Evolutionary conservation across 257 asterid genomes (phyloP), one percentile per base, ranked within the genome.

Genomic region (Solanum appendiculatum): DNA sequence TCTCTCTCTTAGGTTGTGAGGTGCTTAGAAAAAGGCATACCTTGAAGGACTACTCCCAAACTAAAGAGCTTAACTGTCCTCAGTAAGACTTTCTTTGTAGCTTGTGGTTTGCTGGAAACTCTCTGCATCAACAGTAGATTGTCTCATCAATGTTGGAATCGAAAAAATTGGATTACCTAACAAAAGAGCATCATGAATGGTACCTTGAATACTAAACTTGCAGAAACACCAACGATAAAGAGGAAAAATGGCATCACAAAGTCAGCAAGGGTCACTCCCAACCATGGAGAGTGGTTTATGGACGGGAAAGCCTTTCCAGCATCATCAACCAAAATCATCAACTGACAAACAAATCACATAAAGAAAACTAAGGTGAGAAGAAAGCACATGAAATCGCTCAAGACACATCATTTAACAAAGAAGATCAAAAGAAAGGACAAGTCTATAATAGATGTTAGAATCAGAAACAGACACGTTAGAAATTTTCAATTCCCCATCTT

Each of bases 191-290:
- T 78, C 25, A 42, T 5, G 58, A 13, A 27, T 40, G 84, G 87
- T 90, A 95, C 99, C 99, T 95, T 94, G 91, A 94, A 93, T 29
- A 94, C 98, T n/a, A 96, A 93, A 86, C 96, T 90, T 40, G 92
- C 93, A 11, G 99, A 95, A 70, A 93, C 95, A 56, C 99, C 99
- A 44, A 96, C 99, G 40, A 92, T 94, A 80, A 96, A 93, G 87
- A 96, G 98, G 89, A 95, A 96, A 92, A 95, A 95, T 16, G 99
- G 99, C 99, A 96, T 96, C 82, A 96, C 99, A 82, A 96, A 96
- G 89, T 96, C 99, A 0, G 99, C 99, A 72, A 95, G 95, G 36
- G 98, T 96, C 86, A 95, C 94, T 39, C 99, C 99, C 56, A 95
- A 93, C 99, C 99, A 96, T 34, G 99, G 99, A 63, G 99, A 91